These are phyloP conservation scores for Gonapodya sp. DNA, from an alignment of 192 early-diverging fungal species.

Conservation along the genomic window DNA sequence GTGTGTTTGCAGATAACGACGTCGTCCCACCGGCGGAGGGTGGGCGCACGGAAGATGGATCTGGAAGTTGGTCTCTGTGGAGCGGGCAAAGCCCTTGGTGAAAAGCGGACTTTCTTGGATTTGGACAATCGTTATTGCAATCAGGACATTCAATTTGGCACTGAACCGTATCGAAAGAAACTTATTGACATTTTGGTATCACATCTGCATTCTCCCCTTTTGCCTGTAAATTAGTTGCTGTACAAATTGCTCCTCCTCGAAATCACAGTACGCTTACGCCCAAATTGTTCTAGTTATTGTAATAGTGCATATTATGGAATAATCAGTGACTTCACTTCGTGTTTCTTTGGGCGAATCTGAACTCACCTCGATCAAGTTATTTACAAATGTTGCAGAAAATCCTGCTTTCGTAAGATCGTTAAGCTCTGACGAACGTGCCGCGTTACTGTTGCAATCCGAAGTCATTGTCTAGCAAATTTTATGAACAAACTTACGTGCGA, in stretches of 20 bases:
- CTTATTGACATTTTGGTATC: not conserved
- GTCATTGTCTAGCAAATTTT: not conserved
- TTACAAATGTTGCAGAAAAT: not conserved
- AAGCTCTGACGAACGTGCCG: not conserved
- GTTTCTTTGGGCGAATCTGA: not conserved
- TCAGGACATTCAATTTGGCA: not conserved
- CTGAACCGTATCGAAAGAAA: not conserved
- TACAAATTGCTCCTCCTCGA: not conserved
- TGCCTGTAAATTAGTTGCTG: not conserved
- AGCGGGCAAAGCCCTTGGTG: not conserved
- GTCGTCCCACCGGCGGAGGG: not conserved
- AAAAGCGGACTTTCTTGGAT: not conserved
- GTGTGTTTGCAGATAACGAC: not conserved
- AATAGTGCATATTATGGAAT: no score
- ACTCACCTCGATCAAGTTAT: not conserved
- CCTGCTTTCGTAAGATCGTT: not conserved
- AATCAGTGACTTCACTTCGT: not conserved
- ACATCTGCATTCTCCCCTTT: not conserved
- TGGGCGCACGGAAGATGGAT: not conserved
- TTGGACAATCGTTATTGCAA: not conserved
- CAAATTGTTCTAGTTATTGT: not conserved
- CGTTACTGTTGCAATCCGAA: no score
- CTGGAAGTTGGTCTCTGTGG: not conserved
- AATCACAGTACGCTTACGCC: not conserved
- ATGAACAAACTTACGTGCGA: not conserved